Percentiles rank a stretch among this genome's conserved stretches.
phyloP scores from a whole-genome alignment of 345 rosid genomes.

The Melaleuca quinquenervia region DNA sequence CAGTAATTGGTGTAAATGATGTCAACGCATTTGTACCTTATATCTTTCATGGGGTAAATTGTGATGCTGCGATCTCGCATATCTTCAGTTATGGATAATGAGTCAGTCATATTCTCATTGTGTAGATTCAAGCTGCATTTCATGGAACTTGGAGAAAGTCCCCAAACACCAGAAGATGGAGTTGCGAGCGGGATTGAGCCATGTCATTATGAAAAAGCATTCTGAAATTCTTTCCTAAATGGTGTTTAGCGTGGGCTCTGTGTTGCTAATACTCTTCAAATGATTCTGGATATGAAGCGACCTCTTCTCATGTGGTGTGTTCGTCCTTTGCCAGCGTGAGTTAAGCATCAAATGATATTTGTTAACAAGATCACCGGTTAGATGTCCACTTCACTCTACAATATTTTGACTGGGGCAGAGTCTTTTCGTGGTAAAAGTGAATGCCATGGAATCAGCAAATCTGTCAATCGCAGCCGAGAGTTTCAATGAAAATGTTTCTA shows the following conservation, averaged over 20 bases:
- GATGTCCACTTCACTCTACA: constrained; percentile 25
- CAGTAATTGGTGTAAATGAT: not conserved
- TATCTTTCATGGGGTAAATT: not conserved
- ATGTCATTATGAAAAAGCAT: not conserved
- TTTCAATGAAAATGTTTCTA: no score
- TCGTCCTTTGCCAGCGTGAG: not conserved
- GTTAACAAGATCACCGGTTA: not conserved
- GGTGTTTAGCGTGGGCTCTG: not conserved
- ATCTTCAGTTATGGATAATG: not conserved
- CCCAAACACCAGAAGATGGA: not conserved
- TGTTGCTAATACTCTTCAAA: not conserved
- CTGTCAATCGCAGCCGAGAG: no score
- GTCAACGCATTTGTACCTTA: not conserved
- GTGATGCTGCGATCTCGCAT: not conserved
- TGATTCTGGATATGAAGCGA: not conserved
- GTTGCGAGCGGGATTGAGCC: not conserved
- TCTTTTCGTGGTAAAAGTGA: not conserved
- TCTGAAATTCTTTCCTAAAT: no score
- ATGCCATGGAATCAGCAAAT: not conserved
- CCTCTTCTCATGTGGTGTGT: not conserved
- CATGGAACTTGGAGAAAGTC: not conserved
- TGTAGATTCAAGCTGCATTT: not conserved
- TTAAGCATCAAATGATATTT: not conserved
- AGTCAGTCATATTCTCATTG: fast-evolving
- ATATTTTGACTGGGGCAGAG: not conserved